Percentiles rank a stretch among this genome's conserved stretches.
These are phyloP conservation scores for Glycyrrhiza uralensis DNA, from an alignment of 306 rosid species.

Conservation along the genomic window DNA sequence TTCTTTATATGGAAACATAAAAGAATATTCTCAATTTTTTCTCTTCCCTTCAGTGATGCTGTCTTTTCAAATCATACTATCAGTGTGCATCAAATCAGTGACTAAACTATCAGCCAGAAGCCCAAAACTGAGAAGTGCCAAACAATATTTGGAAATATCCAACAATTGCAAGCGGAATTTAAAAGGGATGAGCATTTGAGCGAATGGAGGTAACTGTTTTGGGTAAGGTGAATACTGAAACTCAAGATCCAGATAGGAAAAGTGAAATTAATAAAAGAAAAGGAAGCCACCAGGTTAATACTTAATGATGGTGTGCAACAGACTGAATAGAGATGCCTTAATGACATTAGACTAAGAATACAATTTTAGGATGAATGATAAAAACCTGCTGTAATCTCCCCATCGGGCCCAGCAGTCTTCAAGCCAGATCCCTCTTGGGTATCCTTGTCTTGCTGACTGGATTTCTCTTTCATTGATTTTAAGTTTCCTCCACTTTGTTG, in stretches of 20 bases:
- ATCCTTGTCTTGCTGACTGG: slow-evolving; percentile 51
- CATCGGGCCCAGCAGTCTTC: slow-evolving; percentile 59
- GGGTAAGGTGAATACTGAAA: not conserved
- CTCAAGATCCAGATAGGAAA: slow-evolving; percentile 9
- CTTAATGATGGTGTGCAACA: slow-evolving; percentile 11
- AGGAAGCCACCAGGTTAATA: slow-evolving; percentile 4
- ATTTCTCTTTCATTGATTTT: slow-evolving; percentile 58
- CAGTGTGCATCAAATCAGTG: slow-evolving; percentile 12
- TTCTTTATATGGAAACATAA: not conserved
- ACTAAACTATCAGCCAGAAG: slow-evolving; percentile 20
- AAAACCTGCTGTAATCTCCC: slow-evolving; percentile 64
- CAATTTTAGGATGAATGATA: slow-evolving; percentile 21
- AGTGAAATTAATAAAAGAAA: not conserved
- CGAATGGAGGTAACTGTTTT: slow-evolving; percentile 12
- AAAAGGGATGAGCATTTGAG: not conserved
- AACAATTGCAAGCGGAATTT: not conserved
- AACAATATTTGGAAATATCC: slow-evolving; percentile 7
- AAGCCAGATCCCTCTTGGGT: slow-evolving; percentile 43
- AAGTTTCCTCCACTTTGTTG: slow-evolving; percentile 58
- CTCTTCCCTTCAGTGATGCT: not conserved
- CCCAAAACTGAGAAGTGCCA: not conserved
- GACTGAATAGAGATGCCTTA: not conserved
- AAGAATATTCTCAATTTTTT: not conserved
- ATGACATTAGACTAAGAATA: slow-evolving; percentile 3
- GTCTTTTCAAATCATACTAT: not conserved